Evolutionary conservation across 179 eudicot genomes (phyloP).

Genomic region (Silene coronaria): DNA sequence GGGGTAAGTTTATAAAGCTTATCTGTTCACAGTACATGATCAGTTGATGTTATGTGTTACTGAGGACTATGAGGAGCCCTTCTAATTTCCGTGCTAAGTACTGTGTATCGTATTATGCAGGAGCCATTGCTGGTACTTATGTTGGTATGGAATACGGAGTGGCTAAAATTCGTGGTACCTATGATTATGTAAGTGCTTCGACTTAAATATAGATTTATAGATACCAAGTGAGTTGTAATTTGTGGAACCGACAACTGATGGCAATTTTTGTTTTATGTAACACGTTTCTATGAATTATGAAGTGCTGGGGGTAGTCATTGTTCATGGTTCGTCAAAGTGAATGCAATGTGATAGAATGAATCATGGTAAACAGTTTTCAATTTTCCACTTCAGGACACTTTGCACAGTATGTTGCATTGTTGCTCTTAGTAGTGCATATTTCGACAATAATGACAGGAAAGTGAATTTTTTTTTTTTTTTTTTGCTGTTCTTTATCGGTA

Average conservation of each 20-base stretch:
- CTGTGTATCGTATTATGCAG: constrained; percentile 30
- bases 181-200: constrained; percentile 61
- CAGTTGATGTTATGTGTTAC: not conserved
- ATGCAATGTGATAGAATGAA: not conserved
- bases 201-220: not conserved
- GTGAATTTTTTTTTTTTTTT: too few species aligned
- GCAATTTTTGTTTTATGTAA: not conserved
- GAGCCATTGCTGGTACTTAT: constrained; percentile 79
- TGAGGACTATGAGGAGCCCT: not conserved
- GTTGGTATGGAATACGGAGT: constrained; percentile 85
- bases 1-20: constrained; percentile 33
- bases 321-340: not conserved
- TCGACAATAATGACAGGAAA: not conserved
- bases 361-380: not conserved
- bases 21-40: not conserved
- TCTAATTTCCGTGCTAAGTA: not conserved
- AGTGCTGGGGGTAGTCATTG: not conserved
- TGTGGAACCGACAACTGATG: not conserved
- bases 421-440: not conserved
- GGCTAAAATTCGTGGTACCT: constrained; percentile 56
- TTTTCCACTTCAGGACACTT: not conserved
- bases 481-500: too few species aligned
- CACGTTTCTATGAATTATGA: not conserved
- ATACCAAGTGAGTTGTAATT: too few species aligned
- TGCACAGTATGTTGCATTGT: not conserved